Evolutionary conservation across 1,284 basidiomycete species (phyloP).

Genomic region (Cutaneotrichosporon dermatis): DNA sequence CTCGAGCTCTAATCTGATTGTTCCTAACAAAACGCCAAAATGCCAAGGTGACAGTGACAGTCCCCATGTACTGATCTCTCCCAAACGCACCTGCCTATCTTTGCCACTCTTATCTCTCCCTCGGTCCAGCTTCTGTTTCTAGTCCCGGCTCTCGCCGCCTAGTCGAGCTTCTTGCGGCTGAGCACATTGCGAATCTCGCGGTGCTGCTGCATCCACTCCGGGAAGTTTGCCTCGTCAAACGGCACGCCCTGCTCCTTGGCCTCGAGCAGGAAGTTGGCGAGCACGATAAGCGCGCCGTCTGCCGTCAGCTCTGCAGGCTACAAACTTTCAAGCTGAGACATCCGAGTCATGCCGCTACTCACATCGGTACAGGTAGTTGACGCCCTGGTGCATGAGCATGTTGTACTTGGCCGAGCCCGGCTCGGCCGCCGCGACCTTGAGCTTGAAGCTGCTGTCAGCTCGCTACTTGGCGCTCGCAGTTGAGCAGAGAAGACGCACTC

Average conservation of each 20-base stretch:
- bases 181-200: conserved; percentile 78
- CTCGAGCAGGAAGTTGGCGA: conserved; percentile 93
- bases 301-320: conserved; percentile 7
- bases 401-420: conserved; percentile 70
- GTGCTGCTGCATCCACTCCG: conserved; percentile 74
- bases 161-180: conserved; percentile 69
- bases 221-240: conserved; percentile 56
- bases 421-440: conserved; percentile 78
- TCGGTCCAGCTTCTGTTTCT: no score
- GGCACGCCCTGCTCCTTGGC: conserved; percentile 52
- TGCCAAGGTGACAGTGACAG: no score
- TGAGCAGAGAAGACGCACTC: conserved; percentile 58
- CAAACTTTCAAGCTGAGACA: not conserved
- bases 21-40: no score
- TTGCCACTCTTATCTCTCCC: no score
- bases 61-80: no score
- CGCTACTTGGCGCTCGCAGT: no score
- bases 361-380: conserved; percentile 71
- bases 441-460: conserved; percentile 67
- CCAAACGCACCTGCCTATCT: no score
- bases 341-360: conserved; percentile 5
- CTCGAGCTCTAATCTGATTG: no score
- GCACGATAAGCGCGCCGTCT: conserved; percentile 90
- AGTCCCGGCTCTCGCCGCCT: no score
- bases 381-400: conserved; percentile 66